phyloP scores from a whole-genome alignment of 805 yeast genomes.

The Candida caryicola region DNA sequence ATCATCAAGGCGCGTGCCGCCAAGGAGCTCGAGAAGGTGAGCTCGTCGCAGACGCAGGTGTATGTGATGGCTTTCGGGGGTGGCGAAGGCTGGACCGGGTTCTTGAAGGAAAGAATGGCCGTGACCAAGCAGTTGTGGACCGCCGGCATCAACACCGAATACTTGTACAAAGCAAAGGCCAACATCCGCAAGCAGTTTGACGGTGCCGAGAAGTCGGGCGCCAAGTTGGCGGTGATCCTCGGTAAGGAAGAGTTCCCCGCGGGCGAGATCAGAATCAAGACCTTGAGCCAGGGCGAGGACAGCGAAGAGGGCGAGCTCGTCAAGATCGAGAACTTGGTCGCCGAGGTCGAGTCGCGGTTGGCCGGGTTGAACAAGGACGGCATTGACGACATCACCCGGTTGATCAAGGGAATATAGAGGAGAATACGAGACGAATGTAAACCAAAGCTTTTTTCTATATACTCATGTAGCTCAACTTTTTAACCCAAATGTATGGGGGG shows the following conservation, averaged over 20 bases:
- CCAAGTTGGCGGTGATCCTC: constrained; percentile 84
- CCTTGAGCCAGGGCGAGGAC: constrained; percentile 84
- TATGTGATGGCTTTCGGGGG: constrained; percentile 98
- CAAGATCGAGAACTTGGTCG: constrained; percentile 56
- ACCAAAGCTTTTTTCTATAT: too few species aligned
- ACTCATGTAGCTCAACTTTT: too few species aligned
- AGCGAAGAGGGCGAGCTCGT: constrained; percentile 82
- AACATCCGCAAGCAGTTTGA: constrained; percentile 96
- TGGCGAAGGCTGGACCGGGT: constrained; percentile 94
- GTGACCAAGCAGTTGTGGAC: constrained; percentile 82
- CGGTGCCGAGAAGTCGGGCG: constrained; percentile 93
- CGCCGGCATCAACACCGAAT: constrained; percentile 87
- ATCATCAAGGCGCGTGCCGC: constrained; percentile 75
- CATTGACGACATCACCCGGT: constrained; percentile 60
- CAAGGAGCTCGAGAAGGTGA: constrained; percentile 55
- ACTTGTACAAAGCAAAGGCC: constrained; percentile 87
- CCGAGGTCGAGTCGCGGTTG: constrained; percentile 41
- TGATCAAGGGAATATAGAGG: constrained; percentile 56
- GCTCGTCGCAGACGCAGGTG: constrained; percentile 88
- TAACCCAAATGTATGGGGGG: too few species aligned
- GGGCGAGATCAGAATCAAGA: constrained; percentile 82
- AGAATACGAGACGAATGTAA: too few species aligned
- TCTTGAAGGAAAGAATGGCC: constrained; percentile 85
- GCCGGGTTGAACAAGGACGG: constrained; percentile 47
- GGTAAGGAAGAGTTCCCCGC: constrained; percentile 91